Percentiles rank a stretch among this genome's conserved stretches.
Conservation (phyloP, 1,139 yeast species). For the Blastobotrys capitulatus region DNA sequence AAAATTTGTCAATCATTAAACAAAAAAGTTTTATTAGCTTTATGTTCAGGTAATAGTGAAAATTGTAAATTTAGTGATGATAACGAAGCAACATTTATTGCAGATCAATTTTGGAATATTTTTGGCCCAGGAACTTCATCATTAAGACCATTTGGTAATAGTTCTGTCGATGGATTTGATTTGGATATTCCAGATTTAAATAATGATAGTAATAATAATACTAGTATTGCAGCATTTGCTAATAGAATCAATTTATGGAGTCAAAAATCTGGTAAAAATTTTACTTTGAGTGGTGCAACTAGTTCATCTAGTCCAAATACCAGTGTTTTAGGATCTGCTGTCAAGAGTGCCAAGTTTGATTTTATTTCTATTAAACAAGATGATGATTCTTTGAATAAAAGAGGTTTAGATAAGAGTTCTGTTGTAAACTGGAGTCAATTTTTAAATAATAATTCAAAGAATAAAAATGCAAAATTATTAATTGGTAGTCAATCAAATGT, state of each 20-base stretch:
- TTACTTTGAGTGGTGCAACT: not conserved
- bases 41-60: conserved; percentile 30
- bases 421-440: not conserved
- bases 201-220: conserved; percentile 39
- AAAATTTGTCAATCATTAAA: conserved; percentile 72
- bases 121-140: conserved; percentile 72
- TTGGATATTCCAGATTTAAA: conserved; percentile 57
- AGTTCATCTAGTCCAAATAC: conserved; percentile 44
- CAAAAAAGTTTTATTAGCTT: conserved; percentile 61
- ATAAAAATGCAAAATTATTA: not conserved
- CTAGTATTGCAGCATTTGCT: conserved; percentile 40
- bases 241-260: conserved; percentile 44
- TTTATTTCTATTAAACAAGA: not conserved
- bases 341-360: not conserved
- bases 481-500: conserved; percentile 14
- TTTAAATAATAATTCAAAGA: not conserved
- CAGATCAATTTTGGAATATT: conserved; percentile 71
- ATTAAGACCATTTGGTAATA: conserved; percentile 66
- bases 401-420: conserved; percentile 24
- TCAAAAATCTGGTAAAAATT: conserved; percentile 29
- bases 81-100: conserved; percentile 59
- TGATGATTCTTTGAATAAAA: conserved; percentile 26
- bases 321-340: not conserved
- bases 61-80: conserved; percentile 42
- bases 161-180: conserved; percentile 65